phyloP scores from a whole-genome alignment of 345 rosid genomes.

The Populus alba region DNA sequence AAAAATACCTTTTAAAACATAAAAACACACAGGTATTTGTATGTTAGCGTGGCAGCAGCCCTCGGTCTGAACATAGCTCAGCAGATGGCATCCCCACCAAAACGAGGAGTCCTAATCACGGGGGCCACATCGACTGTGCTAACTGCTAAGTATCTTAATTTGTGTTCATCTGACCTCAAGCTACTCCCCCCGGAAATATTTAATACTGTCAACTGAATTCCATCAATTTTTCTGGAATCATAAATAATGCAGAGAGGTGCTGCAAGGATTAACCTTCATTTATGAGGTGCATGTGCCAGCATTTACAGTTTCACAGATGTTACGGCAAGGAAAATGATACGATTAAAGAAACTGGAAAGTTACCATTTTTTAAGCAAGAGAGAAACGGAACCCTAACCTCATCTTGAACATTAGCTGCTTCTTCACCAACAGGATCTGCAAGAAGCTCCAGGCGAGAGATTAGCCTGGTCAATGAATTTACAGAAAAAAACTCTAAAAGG shows the following conservation, averaged over 20 bases:
- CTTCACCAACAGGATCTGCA: constrained; percentile 10
- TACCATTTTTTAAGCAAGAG: neutral
- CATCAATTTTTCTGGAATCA: constrained; percentile 20
- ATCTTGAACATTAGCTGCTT: constrained; percentile 9
- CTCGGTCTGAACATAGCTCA: constrained; percentile 1
- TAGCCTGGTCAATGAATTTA: constrained; percentile 11
- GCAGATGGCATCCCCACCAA: constrained; percentile 24
- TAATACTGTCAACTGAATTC: constrained; percentile 21
- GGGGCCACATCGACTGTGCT: constrained; percentile 25
- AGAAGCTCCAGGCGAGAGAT: constrained; percentile 5
- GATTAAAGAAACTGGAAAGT: constrained; percentile 11
- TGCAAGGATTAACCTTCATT: constrained; percentile 24
- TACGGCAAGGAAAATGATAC: constrained; percentile 22
- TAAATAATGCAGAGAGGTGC: constrained; percentile 8
- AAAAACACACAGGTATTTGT: too few relatives aligned
- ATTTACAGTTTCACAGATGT: constrained; percentile 27
- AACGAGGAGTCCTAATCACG: constrained; percentile 38
- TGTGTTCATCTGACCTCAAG: constrained; percentile 29
- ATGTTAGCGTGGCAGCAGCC: neutral
- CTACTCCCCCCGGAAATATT: constrained; percentile 34
- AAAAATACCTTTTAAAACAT: too few relatives aligned
- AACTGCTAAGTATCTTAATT: constrained; percentile 29
- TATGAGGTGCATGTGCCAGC: constrained; percentile 48
- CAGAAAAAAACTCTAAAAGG: constrained; percentile 7
- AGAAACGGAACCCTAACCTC: constrained; percentile 6